phyloP scores from a whole-genome alignment of 805 yeast species.

The Suhomyces vadensis region DNA sequence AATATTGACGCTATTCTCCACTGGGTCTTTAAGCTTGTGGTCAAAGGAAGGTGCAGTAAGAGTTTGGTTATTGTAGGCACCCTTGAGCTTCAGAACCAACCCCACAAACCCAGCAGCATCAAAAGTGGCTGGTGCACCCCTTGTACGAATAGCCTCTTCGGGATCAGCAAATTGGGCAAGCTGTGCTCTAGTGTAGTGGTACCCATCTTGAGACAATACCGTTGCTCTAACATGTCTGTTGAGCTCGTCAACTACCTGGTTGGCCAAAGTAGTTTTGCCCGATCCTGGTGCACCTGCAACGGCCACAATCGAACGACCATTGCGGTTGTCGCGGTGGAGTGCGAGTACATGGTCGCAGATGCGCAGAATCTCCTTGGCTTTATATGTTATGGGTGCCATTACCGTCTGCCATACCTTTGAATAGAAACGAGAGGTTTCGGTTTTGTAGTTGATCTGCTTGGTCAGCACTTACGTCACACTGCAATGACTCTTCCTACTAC shows the following conservation, averaged over 20 bases:
- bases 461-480: not conserved
- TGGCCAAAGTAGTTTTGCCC: constrained; percentile 74
- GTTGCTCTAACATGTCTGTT: constrained; percentile 17
- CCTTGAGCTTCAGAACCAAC: constrained; percentile 9
- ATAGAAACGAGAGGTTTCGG: not conserved
- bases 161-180: constrained; percentile 50
- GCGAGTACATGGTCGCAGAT: not conserved
- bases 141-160: constrained; percentile 53
- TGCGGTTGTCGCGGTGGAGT: not conserved
- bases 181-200: constrained; percentile 35
- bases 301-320: constrained; percentile 50
- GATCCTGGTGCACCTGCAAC: constrained; percentile 83
- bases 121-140: constrained; percentile 90
- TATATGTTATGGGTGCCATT: too few species aligned
- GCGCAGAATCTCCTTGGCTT: not conserved
- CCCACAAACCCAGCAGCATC: constrained; percentile 46
- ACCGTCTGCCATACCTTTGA: too few species aligned
- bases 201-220: constrained; percentile 44
- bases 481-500: not conserved
- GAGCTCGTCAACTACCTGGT: constrained; percentile 38
- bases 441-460: too few species aligned
- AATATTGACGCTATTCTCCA: constrained; percentile 21
- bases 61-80: constrained; percentile 21
- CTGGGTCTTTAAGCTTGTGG: constrained; percentile 28
- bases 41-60: constrained; percentile 36